A percentile compares a stretch with the other conserved stretches of the same genome.
Evolutionary conservation across 257 asterid genomes (phyloP).

Genomic region (Euphrasia confusa): DNA sequence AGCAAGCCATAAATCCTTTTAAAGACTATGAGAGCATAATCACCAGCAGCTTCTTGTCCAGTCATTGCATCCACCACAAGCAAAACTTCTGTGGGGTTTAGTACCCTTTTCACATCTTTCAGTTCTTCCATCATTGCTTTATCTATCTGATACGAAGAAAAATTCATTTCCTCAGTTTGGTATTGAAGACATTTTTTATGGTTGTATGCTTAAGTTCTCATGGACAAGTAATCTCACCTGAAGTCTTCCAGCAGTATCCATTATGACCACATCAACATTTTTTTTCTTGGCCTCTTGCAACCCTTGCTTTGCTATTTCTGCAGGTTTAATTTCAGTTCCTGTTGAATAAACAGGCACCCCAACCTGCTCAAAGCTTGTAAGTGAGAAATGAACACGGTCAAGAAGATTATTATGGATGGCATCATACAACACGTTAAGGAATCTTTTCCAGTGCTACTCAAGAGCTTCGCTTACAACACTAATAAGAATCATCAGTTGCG

Average conservation of each 20-base stretch:
- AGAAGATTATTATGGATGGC: conserved; percentile 11
- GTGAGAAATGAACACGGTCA: conserved; percentile 28
- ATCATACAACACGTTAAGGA: background rate
- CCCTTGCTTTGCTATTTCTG: conserved; percentile 89
- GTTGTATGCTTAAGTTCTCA: conserved; percentile 18
- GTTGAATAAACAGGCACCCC: conserved; percentile 92
- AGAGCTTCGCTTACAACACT: conserved; percentile 12
- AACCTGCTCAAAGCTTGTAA: conserved; percentile 54
- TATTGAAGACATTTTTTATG: background rate
- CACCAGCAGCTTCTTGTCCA: conserved; percentile 99
- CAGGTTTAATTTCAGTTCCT: conserved; percentile 85
- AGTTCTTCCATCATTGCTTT: conserved; percentile 95
- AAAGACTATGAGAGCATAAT: conserved; percentile 19
- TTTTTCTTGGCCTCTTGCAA: conserved; percentile 75
- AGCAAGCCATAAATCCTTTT: conserved; percentile 19
- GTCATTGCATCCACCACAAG: conserved; percentile 99
- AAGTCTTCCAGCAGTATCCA: conserved; percentile 99
- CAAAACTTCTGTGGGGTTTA: conserved; percentile 87
- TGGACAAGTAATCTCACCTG: conserved; percentile 51
- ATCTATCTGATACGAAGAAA: conserved; percentile 60
- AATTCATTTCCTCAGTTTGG: conserved; percentile 7
- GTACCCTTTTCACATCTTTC: conserved; percentile 74
- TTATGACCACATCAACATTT: conserved; percentile 85
- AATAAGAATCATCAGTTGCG: conserved; percentile 6
- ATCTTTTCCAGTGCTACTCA: conserved; percentile 9